Evolutionary conservation across 2,329 filamentous ascomycete species (phyloP).

Genomic region (Fusarium agapanthi): DNA sequence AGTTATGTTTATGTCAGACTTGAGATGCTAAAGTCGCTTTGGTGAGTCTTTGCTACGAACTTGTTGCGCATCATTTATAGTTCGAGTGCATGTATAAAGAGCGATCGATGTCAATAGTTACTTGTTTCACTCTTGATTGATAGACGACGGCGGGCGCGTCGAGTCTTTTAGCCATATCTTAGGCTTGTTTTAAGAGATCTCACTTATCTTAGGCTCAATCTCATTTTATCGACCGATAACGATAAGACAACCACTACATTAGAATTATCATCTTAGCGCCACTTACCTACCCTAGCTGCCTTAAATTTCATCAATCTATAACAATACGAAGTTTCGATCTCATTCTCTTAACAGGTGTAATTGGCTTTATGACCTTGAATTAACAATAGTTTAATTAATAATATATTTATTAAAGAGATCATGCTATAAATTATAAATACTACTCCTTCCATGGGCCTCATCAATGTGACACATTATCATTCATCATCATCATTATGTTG

Average conservation of each 20-base stretch:
- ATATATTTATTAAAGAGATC: rapidly evolving
- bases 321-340: rapidly evolving
- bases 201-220: background rate
- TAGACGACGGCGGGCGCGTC: rapidly evolving
- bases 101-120: background rate
- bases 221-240: rapidly evolving
- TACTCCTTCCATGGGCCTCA: rapidly evolving
- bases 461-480: rapidly evolving
- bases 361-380: rapidly evolving
- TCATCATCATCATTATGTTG: background rate
- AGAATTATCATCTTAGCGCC: background rate
- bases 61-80: rapidly evolving
- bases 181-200: background rate
- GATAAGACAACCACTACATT: background rate
- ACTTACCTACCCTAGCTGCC: background rate
- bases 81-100: background rate
- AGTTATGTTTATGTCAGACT: background rate
- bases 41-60: background rate
- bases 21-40: background rate
- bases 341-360: rapidly evolving
- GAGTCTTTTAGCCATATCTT: background rate
- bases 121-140: background rate
- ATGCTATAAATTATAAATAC: rapidly evolving
- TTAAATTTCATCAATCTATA: rapidly evolving
- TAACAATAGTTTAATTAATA: background rate